Base-by-base conservation (phyloP, 2,329 filamentous ascomycete genomes). In the Chrysoporthe cubensis region DNA sequence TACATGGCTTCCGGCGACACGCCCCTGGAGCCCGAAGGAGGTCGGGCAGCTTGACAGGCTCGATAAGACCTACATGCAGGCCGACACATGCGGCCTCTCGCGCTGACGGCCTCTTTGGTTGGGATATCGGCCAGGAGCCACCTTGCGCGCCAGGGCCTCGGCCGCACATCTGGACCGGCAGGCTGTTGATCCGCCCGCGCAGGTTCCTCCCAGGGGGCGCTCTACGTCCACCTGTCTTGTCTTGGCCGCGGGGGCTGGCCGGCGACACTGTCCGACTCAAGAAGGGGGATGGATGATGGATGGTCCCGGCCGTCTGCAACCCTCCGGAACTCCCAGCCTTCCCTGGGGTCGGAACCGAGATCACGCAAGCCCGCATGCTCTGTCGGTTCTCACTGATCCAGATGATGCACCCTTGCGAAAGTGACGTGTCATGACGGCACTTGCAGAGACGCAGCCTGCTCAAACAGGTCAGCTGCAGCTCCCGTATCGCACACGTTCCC, bases 381-480 rank as follows among this genome's bases (percentile, higher is more conserved):
- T 52, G 21, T 50, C 11, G 54, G n/a, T n/a, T 44, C 60, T 14
- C 63, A 18, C 7, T 7, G 46, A 26, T 8, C 56, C 46, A 52
- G 56, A 65, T 43, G 44, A 54, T 43, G 64, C 46, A 65, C 44
- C 14, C 5, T 50, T 42, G 52, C 52, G 32, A 62, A 11, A 26
- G 43, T 34, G 59, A 34, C 37, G 43, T 34, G 57, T 66, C n/a
- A 34, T 21, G 7, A 32, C 46, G 60, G 37, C 54, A 50, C 40
- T 50, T 52, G 46, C 37, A 26, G 46, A 48, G 60, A 37, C 13
- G 21, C 34, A 40, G 18, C n/a, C 37, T 57, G 44, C 58, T 57
- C 58, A 26, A 37, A 56, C 16, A 42, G 66, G 59, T 48, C 60
- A 37, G 21, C n/a, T 65, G 62, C 40, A 59, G 56, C 13, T 21